Percentiles rank a stretch among this genome's conserved stretches.
Evolutionary conservation across 2,329 filamentous ascomycete genomes (phyloP).

Genomic region (Colletotrichum magnum): DNA sequence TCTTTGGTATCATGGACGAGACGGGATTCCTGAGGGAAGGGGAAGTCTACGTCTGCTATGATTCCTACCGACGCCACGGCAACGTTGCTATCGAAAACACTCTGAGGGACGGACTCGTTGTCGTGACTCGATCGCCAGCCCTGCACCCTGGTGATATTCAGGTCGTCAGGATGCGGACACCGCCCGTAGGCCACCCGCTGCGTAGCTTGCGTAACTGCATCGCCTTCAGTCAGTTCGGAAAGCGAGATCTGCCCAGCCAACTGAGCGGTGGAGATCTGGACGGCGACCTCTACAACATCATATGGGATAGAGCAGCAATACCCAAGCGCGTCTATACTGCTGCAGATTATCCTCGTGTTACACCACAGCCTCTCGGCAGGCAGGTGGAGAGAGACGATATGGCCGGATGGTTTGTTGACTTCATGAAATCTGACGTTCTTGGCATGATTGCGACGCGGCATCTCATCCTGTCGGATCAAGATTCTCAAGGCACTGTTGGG

Average conservation of each 20-base stretch:
- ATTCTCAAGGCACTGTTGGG: conserved; percentile 64
- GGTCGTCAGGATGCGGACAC: conserved; percentile 72
- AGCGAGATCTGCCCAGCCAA: conserved; percentile 82
- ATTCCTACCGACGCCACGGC: conserved; percentile 15
- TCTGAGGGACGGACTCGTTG: conserved; percentile 59
- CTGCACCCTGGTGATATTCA: conserved; percentile 88
- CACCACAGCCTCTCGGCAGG: conserved; percentile 71
- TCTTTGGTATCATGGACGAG: conserved; percentile 90
- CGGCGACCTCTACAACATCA: conserved; percentile 85
- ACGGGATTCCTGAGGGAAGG: conserved; percentile 76
- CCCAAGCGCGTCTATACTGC: conserved; percentile 62
- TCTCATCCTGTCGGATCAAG: conserved; percentile 74
- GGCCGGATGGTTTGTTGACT: conserved; percentile 84
- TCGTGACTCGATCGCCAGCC: conserved; percentile 85
- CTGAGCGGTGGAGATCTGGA: conserved; percentile 88
- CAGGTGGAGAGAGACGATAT: conserved; percentile 76
- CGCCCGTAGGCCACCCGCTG: conserved; percentile 72
- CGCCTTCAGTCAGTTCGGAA: conserved; percentile 80
- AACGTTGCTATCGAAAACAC: conserved; percentile 44
- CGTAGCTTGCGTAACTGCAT: conserved; percentile 78
- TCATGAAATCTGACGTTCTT: conserved; percentile 77
- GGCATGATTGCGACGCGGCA: conserved; percentile 77
- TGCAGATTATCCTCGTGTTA: conserved; percentile 77
- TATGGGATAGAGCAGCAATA: conserved; percentile 74
- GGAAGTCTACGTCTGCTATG: conserved; percentile 76